phyloP scores from a whole-genome alignment of 805 yeast genomes.

The Metschnikowia continentalis region DNA sequence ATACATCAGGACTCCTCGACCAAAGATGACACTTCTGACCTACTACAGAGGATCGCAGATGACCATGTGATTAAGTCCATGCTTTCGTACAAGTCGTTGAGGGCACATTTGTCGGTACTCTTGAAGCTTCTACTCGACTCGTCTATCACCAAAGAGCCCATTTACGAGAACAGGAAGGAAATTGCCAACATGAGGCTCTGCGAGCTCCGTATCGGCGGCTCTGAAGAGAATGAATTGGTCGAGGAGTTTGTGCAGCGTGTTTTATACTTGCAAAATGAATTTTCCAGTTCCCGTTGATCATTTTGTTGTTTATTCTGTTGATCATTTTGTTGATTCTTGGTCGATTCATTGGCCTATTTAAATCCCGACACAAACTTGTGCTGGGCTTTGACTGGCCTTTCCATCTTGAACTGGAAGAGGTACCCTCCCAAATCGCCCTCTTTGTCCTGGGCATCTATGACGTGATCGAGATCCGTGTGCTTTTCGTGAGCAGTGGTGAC shows the following conservation, averaged over 20 bases:
- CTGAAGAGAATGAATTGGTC: slow-evolving; percentile 60
- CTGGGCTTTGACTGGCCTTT: slow-evolving; percentile 26
- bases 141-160: slow-evolving; percentile 44
- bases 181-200: slow-evolving; percentile 60
- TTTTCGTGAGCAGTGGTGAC: slow-evolving; percentile 63
- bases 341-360: not conserved
- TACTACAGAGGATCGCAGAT: slow-evolving; percentile 18
- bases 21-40: not conserved
- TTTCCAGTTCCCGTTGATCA: no score
- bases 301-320: no score
- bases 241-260: slow-evolving; percentile 61
- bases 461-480: slow-evolving; percentile 34
- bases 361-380: slow-evolving; percentile 13
- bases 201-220: slow-evolving; percentile 59
- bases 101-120: slow-evolving; percentile 50
- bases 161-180: slow-evolving; percentile 50
- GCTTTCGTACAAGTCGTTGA: slow-evolving; percentile 50
- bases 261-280: slow-evolving; percentile 18
- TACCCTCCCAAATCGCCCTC: slow-evolving; percentile 59
- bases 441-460: slow-evolving; percentile 21
- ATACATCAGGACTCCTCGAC: not conserved
- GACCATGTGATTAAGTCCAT: slow-evolving; percentile 45
- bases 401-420: slow-evolving; percentile 44
- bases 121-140: slow-evolving; percentile 47
- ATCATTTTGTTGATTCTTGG: no score